Conservation (phyloP, 345 rosid genomes). For the Heritiera littoralis region DNA sequence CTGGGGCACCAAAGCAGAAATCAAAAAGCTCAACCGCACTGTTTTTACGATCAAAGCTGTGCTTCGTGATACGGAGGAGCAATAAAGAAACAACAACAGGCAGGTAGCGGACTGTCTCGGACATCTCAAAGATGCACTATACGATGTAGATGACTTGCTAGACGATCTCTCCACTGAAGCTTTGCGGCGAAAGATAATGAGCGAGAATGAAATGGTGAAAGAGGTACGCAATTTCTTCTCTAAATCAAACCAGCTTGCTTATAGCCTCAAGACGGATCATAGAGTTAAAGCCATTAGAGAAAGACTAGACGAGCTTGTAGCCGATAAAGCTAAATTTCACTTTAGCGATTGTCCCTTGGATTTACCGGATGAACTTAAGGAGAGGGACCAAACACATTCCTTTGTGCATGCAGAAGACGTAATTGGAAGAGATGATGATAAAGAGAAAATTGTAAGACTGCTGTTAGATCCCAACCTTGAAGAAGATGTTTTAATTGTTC, state of each 20-base stretch:
- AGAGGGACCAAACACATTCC: no score
- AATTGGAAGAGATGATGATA: no score
- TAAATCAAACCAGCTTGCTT: neutral
- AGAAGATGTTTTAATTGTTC: no score
- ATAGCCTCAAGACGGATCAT: conserved; percentile 4
- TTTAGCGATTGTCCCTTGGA: no score
- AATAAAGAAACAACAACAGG: neutral
- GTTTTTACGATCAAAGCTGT: neutral
- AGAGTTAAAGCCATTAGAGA: neutral
- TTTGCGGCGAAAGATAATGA: neutral
- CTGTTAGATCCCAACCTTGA: no score
- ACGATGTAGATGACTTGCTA: neutral
- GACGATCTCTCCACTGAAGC: neutral
- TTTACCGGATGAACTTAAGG: no score
- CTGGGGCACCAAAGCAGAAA: neutral
- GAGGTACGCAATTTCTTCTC: neutral
- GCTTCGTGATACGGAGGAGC: neutral
- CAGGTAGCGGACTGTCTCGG: neutral
- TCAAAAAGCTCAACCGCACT: neutral
- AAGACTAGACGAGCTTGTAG: neutral
- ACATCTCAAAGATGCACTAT: neutral
- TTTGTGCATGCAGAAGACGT: no score
- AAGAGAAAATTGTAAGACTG: no score
- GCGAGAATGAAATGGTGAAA: neutral
- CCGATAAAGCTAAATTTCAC: neutral